Evolutionary conservation across 2,329 filamentous ascomycete genomes (phyloP).

Genomic region (Corniculantispora saksenae): DNA sequence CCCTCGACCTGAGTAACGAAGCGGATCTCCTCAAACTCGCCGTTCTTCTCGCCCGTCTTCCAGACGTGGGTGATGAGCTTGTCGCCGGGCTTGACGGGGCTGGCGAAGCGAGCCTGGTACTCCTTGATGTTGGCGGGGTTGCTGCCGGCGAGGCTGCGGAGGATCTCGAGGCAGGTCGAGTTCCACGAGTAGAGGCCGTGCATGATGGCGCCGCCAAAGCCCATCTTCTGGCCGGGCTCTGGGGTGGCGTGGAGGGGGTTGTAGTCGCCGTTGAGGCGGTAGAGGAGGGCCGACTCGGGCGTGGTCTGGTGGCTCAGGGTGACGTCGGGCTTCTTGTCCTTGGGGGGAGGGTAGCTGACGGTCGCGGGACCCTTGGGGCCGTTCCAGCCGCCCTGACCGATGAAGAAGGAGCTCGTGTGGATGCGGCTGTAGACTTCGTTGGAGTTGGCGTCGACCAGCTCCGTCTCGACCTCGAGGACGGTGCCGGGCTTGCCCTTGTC

Average conservation of each 20-base stretch:
- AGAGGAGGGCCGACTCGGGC: conserved; percentile 71
- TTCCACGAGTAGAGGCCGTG: conserved; percentile 92
- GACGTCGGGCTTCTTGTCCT: conserved; percentile 72
- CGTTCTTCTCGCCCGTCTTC: conserved; percentile 67
- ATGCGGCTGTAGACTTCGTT: conserved; percentile 73
- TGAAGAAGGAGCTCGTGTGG: conserved; percentile 73
- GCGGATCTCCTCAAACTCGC: conserved; percentile 76
- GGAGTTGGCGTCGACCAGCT: conserved; percentile 68
- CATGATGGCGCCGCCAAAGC: conserved; percentile 85
- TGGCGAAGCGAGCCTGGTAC: conserved; percentile 86
- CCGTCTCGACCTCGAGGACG: conserved; percentile 77
- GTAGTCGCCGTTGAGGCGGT: conserved; percentile 89
- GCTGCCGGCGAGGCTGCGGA: conserved; percentile 72
- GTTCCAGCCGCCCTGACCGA: conserved; percentile 80
- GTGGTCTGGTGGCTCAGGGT: conserved; percentile 71
- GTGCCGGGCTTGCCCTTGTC: conserved; percentile 85
- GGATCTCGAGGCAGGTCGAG: conserved; percentile 69
- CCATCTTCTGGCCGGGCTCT: conserved; percentile 84
- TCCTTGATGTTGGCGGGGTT: conserved; percentile 81
- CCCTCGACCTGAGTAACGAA: conserved; percentile 78
- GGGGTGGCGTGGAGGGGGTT: conserved; percentile 89
- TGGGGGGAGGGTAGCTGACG: conserved; percentile 74
- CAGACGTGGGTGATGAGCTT: conserved; percentile 81
- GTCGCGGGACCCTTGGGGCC: conserved; percentile 86
- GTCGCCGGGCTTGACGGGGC: conserved; percentile 80